Percentiles rank a stretch among this genome's conserved stretches.
Conservation (phyloP, 1,284 basidiomycete genomes). For the Cerioporus squamosus region DNA sequence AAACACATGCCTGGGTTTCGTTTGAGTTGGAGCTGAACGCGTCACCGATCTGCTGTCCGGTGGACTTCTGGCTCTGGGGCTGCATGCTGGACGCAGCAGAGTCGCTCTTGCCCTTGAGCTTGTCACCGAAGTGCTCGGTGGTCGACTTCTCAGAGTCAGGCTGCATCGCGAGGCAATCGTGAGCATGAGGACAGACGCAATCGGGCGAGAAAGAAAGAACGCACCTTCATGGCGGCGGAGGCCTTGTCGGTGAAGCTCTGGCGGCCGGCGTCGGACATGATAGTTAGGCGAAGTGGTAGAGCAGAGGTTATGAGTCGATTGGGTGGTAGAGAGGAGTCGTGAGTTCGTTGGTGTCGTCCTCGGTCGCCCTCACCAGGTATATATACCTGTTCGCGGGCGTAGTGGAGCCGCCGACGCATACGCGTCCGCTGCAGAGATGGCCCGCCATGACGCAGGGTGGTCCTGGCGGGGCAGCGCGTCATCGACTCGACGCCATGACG, state of each 20-base stretch:
- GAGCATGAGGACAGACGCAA: no score
- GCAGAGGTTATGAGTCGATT: neutral
- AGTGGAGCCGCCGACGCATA: no score
- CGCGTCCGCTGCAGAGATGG: no score
- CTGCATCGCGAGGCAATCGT: slow-evolving; percentile 6
- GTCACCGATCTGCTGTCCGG: slow-evolving; percentile 55
- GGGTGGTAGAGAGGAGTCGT: neutral
- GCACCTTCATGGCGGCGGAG: slow-evolving; percentile 39
- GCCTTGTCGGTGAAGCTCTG: slow-evolving; percentile 49
- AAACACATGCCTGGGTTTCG: no score
- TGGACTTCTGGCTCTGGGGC: slow-evolving; percentile 50
- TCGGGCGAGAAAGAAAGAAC: neutral
- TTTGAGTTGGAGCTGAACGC: slow-evolving; percentile 33
- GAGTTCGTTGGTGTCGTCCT: neutral
- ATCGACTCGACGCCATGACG: no score
- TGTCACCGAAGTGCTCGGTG: slow-evolving; percentile 42
- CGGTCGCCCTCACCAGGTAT: no score
- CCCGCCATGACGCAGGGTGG: no score
- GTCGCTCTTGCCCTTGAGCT: slow-evolving; percentile 40
- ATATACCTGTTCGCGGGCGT: neutral
- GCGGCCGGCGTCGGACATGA: slow-evolving; percentile 44
- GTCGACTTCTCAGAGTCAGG: slow-evolving; percentile 42
- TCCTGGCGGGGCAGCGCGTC: no score
- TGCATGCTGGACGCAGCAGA: slow-evolving; percentile 38
- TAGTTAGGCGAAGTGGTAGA: slow-evolving; percentile 21